Evolutionary conservation across 73 alveolate species (phyloP), one percentile per base, ranked within the genome.

Genomic region (Paramecium bursaria): DNA sequence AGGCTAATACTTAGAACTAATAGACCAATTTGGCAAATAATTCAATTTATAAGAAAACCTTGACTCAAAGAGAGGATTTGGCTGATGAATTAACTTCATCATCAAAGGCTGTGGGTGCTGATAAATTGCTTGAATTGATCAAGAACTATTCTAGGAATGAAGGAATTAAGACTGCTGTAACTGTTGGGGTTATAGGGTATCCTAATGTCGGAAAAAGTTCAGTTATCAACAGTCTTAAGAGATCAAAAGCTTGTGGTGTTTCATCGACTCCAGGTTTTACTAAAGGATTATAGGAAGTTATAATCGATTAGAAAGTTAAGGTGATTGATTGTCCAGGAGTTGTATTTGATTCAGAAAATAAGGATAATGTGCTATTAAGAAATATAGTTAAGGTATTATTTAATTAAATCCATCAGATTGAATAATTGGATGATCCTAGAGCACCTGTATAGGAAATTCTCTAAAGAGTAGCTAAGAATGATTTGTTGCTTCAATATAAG

Each of bases 281-380:
- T 6, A 97, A 94, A 52, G 94, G 95, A n/a, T 86, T 95, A 60
- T 97, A 97, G 88, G 98, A 97, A 88, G 97, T 97, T 27, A 86
- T 93, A 61, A 92, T 97, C 26, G 99, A 97, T 88, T 91, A 90
- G 75, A 91, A 97, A 73, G 93, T 97, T 21, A 94, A 91, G 48
- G 74, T 97, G 74, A 82, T 97, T 27, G 99, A 97, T 86, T 95
- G 98, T 50, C 99, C 99, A 47, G 99, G 99, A 30, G 98, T 97
- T 29, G 98, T 97, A 25, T 90, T 95, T 74, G 92, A 92, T 23
- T 86, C 90, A 46, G 91, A 91, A 39, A 92, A 82, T 42, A 80
- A 86, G 52, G 94, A 90, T 13, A 90, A 95, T 79, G 91, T 92
- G 46, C 74, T 97, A 21, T 87, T 97, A 35, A 92, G 98, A 82